These are phyloP conservation scores for Prinsepia uniflora DNA, from an alignment of 306 rosid genomes.

Conservation along the genomic window DNA sequence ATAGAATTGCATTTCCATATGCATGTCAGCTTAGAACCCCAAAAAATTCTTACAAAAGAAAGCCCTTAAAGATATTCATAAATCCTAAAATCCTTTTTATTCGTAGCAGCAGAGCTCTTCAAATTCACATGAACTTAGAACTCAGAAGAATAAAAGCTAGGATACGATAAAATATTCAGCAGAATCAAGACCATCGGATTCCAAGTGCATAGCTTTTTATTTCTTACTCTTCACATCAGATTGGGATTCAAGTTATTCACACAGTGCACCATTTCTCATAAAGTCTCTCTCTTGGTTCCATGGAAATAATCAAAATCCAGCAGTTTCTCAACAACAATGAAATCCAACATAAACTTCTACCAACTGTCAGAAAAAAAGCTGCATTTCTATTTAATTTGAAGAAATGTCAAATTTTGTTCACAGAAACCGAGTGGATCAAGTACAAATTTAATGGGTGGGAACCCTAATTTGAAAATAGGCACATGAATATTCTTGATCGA, in stretches of 20 bases:
- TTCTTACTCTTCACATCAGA: no score
- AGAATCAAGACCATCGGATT: neutral
- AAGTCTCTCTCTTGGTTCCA: neutral
- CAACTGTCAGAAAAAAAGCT: neutral
- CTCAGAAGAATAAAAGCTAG: neutral
- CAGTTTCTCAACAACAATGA: neutral
- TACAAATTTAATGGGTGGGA: neutral
- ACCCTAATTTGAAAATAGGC: constrained; percentile 2
- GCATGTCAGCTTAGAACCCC: neutral
- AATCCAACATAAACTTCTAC: neutral
- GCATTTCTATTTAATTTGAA: neutral
- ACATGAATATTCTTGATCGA: neutral
- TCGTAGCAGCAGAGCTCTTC: neutral
- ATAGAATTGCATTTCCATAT: neutral
- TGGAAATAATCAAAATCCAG: neutral
- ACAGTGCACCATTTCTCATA: neutral
- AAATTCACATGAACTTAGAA: neutral
- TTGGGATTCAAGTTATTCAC: neutral
- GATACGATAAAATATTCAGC: neutral
- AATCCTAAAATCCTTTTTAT: neutral
- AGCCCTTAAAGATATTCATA: neutral
- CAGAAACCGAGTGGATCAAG: neutral
- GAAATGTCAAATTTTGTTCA: neutral
- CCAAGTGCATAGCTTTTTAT: neutral
- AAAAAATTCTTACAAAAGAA: neutral